phyloP scores from a whole-genome alignment of 371 early-diverging fungal genomes.

The Mortierella sp. region DNA sequence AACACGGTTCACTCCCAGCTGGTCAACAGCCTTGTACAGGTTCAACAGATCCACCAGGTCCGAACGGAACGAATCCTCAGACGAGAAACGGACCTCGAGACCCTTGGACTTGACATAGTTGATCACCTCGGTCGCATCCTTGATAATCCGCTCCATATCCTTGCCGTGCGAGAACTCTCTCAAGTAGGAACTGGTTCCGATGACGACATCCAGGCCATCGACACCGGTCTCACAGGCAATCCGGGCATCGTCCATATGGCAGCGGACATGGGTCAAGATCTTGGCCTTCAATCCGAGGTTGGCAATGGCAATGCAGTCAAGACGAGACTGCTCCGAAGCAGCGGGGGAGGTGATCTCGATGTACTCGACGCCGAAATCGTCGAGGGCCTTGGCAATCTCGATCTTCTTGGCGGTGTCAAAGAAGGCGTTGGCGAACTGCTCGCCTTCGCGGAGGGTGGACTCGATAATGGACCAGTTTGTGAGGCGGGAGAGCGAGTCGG shows the following conservation, averaged over 20 bases:
- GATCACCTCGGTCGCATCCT: slow-evolving; percentile 95
- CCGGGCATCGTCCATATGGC: slow-evolving; percentile 98
- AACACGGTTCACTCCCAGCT: slow-evolving; percentile 95
- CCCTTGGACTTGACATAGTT: slow-evolving; percentile 94
- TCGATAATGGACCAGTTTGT: slow-evolving; percentile 96
- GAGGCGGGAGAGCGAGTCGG: slow-evolving; percentile 88
- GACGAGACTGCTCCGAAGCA: slow-evolving; percentile 94
- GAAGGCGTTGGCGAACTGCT: slow-evolving; percentile 98
- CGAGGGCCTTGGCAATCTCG: slow-evolving; percentile 96
- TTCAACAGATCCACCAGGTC: slow-evolving; percentile 95
- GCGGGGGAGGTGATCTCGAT: slow-evolving; percentile 97
- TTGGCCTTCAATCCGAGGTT: slow-evolving; percentile 96
- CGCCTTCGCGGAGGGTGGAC: slow-evolving; percentile 97
- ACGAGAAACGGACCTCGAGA: slow-evolving; percentile 96
- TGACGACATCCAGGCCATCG: slow-evolving; percentile 96
- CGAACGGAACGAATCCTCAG: slow-evolving; percentile 97
- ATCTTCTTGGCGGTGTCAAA: slow-evolving; percentile 96
- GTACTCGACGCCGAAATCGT: slow-evolving; percentile 97
- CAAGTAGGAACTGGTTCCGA: slow-evolving; percentile 84
- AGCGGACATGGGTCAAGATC: slow-evolving; percentile 95
- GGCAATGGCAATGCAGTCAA: slow-evolving; percentile 91
- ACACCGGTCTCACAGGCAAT: slow-evolving; percentile 97
- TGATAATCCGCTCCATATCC: slow-evolving; percentile 96
- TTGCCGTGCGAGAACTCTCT: slow-evolving; percentile 98
- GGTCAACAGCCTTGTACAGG: slow-evolving; percentile 94